These are phyloP conservation scores for Heterobasidion annosum DNA, from an alignment of 1,284 basidiomycete species.

Conservation along the genomic window DNA sequence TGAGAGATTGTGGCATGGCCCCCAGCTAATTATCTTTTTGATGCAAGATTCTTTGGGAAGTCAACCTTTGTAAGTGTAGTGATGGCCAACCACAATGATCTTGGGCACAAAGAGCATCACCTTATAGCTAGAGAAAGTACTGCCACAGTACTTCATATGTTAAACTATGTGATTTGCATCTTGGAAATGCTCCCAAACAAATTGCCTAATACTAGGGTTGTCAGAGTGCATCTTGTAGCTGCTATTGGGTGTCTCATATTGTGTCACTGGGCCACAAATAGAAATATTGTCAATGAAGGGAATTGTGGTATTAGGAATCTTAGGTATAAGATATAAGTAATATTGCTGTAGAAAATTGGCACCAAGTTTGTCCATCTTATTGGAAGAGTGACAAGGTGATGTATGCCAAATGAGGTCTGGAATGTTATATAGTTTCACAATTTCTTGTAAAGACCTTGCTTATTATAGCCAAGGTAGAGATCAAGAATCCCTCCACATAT, in stretches of 20 bases:
- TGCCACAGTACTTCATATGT: conserved; percentile 14
- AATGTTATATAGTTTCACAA: neutral
- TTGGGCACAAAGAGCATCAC: conserved; percentile 6
- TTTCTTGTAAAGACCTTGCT: neutral
- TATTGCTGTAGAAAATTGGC: conserved; percentile 23
- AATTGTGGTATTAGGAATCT: conserved; percentile 23
- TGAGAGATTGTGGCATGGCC: conserved; percentile 4
- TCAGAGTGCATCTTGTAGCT: conserved; percentile 16
- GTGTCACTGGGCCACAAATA: conserved; percentile 12
- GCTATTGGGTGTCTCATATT: conserved; percentile 11
- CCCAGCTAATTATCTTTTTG: conserved; percentile 15
- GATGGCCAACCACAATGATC: conserved; percentile 18
- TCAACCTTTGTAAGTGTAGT: conserved; percentile 16
- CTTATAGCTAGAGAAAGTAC: conserved; percentile 17
- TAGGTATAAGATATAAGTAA: conserved; percentile 22
- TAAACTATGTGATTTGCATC: conserved; percentile 22
- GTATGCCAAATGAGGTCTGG: conserved; percentile 7
- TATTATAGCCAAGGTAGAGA: neutral
- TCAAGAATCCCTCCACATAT: neutral
- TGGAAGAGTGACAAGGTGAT: conserved; percentile 17
- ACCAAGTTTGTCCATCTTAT: conserved; percentile 30
- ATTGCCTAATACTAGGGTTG: conserved; percentile 22
- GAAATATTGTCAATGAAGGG: conserved; percentile 22
- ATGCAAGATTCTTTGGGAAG: conserved; percentile 8
- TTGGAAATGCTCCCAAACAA: conserved; percentile 21